Base-by-base conservation (phyloP, 805 yeast species). In the Wickerhamomyces strasburgensis region DNA sequence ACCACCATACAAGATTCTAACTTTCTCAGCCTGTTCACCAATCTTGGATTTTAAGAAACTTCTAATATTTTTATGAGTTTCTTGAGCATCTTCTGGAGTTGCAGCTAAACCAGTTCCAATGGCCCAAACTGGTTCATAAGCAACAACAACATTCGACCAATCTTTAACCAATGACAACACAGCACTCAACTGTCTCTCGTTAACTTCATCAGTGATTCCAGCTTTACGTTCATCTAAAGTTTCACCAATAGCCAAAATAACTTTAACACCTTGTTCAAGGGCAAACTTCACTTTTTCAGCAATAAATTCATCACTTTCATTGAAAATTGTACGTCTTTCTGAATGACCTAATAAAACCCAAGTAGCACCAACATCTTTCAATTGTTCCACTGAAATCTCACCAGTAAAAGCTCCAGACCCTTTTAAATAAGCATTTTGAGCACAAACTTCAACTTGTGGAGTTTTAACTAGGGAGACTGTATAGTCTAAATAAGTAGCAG, bases 71-170 rank as follows among this genome's bases (percentile, higher is more conserved):
- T 76, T 75, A 73, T 93, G 98, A 59, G 93, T 86, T 52, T 81
- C 87, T 73, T 93, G 96, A 53, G 98, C 98, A 63, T 93, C 98
- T 52, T 84, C 85, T 53, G 98, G 88, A 55, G 98, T 93, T 46
- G 98, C 98, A 57, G 98, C 96, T 61, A 93, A 79, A 62, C 98
- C 98, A 55, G 98, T 89, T 66, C 98, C 98, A 57, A 93, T 93
- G 57, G 98, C 98, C 98, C 98, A 93, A 53, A 93, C 96, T 57
- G 98, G 98, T 74, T 93, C 98, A 73, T 93, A 93, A 59, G 98
- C 98, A 65, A 93, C 70, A 50, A 93, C 98, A 52, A 93, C 73
- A 66, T 84, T 75, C 48, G 83, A 57, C 98, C 98, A 90, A 80
- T 89, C 97, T 56, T 62, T 57, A 47, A 87, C 80, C 44, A 81